Evolutionary conservation across 805 yeast species (phyloP).

Genomic region (Ogataea populi-albae): DNA sequence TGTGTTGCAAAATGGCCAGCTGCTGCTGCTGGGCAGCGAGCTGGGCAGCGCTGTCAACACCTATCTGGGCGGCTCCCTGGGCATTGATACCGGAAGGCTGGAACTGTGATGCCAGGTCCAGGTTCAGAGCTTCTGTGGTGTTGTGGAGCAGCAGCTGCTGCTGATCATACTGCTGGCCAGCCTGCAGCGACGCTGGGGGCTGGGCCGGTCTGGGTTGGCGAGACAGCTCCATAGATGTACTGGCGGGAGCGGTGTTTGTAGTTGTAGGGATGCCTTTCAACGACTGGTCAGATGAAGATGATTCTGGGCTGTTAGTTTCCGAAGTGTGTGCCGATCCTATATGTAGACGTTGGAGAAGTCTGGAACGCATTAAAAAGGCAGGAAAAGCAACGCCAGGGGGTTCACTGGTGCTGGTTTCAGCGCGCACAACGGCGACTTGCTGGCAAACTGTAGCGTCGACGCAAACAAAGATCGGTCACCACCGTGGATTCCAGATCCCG

Average conservation of each 20-base stretch:
- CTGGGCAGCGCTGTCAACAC: conserved; percentile 9
- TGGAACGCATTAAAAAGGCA: conserved; percentile 25
- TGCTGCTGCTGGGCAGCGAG: conserved; percentile 30
- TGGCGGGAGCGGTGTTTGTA: no score
- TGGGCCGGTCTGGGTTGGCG: no score
- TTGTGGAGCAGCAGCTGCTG: conserved; percentile 24
- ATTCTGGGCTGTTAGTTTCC: conserved; percentile 4
- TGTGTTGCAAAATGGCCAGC: conserved; percentile 28
- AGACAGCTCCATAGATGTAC: no score
- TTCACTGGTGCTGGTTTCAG: no score
- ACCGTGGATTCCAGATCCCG: no score
- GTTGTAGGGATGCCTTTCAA: no score
- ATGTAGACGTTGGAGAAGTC: conserved; percentile 24
- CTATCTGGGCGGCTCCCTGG: conserved; percentile 1
- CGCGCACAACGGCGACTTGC: no score
- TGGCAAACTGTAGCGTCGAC: no score
- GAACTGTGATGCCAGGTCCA: conserved; percentile 11
- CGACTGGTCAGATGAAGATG: neutral
- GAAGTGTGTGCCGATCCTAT: conserved; percentile 22
- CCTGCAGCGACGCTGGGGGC: neutral
- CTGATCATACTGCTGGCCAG: conserved; percentile 11
- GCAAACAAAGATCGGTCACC: no score
- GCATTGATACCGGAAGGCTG: no score
- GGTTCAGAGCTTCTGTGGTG: conserved; percentile 16
- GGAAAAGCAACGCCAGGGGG: no score